phyloP scores from a whole-genome alignment of 2,329 filamentous ascomycete species.

The Xylaria sp. region DNA sequence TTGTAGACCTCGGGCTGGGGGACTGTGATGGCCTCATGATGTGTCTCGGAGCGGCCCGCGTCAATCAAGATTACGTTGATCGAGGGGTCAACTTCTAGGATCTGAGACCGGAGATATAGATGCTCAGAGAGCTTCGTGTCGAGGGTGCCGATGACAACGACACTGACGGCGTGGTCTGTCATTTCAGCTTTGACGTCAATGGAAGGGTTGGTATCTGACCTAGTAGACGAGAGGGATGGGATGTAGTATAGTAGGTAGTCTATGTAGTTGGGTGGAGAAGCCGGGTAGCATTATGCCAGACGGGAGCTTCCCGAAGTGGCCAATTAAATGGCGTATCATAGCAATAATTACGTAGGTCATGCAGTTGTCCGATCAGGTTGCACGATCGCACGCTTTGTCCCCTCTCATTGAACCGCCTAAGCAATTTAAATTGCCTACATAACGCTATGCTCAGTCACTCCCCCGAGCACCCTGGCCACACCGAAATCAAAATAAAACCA shows the following conservation, averaged over 20 bases:
- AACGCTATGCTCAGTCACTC: neutral
- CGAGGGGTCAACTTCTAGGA: conserved; percentile 52
- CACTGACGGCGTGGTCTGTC: conserved; percentile 33
- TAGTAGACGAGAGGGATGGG: neutral
- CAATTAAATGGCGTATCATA: neutral
- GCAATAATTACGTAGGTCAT: neutral
- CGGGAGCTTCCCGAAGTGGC: conserved; percentile 12
- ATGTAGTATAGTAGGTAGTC: neutral
- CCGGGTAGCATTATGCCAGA: conserved; percentile 14
- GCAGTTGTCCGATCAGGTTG: neutral
- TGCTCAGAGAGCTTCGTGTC: conserved; percentile 72
- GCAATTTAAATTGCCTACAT: neutral
- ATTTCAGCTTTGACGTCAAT: conserved; percentile 25
- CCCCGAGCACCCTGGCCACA: neutral
- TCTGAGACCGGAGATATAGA: conserved; percentile 59
- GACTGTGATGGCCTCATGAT: conserved; percentile 57
- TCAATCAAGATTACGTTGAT: conserved; percentile 63
- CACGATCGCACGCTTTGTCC: neutral
- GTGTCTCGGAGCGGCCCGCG: conserved; percentile 60
- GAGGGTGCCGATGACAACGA: conserved; percentile 68
- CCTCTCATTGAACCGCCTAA: conserved; percentile 9
- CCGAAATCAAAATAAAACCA: neutral
- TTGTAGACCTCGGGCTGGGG: conserved; percentile 43
- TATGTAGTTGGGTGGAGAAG: conserved; percentile 24
- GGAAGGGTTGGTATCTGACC: neutral